Conservation (phyloP, 2,329 filamentous ascomycete genomes). For the Neonectria hederae region DNA sequence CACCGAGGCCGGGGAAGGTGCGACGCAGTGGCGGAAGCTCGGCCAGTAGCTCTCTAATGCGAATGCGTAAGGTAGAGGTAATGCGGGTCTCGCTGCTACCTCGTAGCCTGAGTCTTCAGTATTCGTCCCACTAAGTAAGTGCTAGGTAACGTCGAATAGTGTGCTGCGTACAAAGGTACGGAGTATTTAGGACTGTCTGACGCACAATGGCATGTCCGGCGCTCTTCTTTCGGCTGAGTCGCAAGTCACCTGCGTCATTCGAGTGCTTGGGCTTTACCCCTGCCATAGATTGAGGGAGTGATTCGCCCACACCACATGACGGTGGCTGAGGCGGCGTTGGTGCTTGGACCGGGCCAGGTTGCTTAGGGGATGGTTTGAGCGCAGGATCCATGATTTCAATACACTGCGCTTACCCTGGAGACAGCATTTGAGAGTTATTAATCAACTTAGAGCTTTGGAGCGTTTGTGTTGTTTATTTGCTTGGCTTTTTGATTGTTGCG, state of each 20-base stretch:
- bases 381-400: neutral
- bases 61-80: neutral
- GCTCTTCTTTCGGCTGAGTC: slow-evolving; percentile 8
- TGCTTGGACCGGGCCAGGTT: neutral
- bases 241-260: slow-evolving; percentile 41
- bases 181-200: neutral
- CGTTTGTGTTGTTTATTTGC: neutral
- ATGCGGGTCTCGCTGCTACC: neutral
- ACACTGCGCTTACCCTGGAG: neutral
- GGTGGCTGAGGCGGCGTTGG: slow-evolving; percentile 25
- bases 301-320: slow-evolving; percentile 26
- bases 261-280: slow-evolving; percentile 13
- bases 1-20: slow-evolving; percentile 27
- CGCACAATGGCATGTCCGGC: neutral
- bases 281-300: slow-evolving; percentile 3
- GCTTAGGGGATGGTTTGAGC: neutral
- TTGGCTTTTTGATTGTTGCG: neutral
- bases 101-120: neutral
- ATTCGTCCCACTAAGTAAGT: neutral
- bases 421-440: neutral
- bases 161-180: neutral
- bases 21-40: slow-evolving; percentile 32
- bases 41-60: slow-evolving; percentile 11
- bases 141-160: neutral
- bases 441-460: too few relatives aligned